Conservation (phyloP, 345 rosid species). For the Gossypium bickii region DNA sequence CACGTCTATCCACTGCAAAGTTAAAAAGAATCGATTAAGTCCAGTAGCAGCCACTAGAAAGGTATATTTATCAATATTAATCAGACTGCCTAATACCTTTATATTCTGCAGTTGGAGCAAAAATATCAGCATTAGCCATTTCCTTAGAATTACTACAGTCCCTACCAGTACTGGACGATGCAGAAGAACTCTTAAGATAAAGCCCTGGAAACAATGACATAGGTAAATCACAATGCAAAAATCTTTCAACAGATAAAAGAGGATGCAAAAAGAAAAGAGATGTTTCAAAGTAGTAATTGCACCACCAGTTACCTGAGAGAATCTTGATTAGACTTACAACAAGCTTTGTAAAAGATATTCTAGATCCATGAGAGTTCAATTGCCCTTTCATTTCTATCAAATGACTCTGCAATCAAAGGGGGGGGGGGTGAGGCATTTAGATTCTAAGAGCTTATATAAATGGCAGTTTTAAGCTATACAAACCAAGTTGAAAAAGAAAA, state of each 20-base stretch:
- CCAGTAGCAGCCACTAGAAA: constrained; percentile 13
- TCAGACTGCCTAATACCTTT: constrained; percentile 42
- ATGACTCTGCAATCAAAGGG: constrained; percentile 50
- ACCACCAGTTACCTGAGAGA: constrained; percentile 57
- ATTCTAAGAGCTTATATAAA: constrained; percentile 9
- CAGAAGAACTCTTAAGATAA: constrained; percentile 32
- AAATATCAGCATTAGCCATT: constrained; percentile 29
- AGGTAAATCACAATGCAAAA: constrained; percentile 22
- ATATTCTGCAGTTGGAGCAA: constrained; percentile 31
- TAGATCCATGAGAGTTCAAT: constrained; percentile 35
- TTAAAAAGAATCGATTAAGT: constrained; percentile 16
- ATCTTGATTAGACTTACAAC: constrained; percentile 57
- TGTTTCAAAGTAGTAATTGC: background rate
- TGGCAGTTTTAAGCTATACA: background rate
- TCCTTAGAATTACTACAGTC: constrained; percentile 34
- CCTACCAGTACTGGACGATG: constrained; percentile 25
- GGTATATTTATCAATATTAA: constrained; percentile 12
- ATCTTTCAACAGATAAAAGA: background rate
- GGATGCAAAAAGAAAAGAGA: background rate
- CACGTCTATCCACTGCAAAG: constrained; percentile 45
- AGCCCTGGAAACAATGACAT: constrained; percentile 43
- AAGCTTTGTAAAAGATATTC: constrained; percentile 49
- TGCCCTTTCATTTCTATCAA: constrained; percentile 68
- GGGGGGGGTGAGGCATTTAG: background rate
- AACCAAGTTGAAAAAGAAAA: background rate